Base-by-base conservation (phyloP, 495 filamentous ascomycete genomes). In the Penicillium paxilli region DNA sequence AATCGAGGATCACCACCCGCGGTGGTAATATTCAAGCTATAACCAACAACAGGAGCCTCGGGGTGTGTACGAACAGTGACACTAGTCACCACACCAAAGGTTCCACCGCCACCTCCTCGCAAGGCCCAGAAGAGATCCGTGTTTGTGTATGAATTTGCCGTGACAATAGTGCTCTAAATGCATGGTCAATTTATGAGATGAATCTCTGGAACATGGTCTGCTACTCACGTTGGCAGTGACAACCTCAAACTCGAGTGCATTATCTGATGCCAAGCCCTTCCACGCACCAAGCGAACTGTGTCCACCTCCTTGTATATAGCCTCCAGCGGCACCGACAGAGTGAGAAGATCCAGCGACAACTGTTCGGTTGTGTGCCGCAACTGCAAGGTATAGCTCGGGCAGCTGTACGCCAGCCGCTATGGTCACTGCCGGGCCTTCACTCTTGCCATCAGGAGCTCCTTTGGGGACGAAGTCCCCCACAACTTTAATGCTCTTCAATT, bases 71-170 rank as follows among this genome's bases (percentile, higher is more conserved):
- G 72, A 35, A 78, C 52, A 0, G 80, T 80, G 37, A 70, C 70
- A 33, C 69, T 71, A 10, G 79, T 67, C 0, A 83, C 77, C 0
- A 82, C 71, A 3, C 80, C 81, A 56, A 79, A 84, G 17, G 78
- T 82, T 49, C 44, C 66, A 25, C 66, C 68, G n/a, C 70, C 70
- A 3, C 68, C 66, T 25, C 68, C 70, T 21, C 83, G 72, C 21
- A 86, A 64, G 3, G 77, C 77, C 52, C 75, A 87, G 71, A 86
- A 88, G 2, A 87, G 65, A 52, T 82, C 76, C 5, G 51, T 33
- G 37, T 81, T 71, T 33, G 71, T 60, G n/a, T 62, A 57, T 6
- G 62, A 50, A 32, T 70, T 75, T 2, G 73, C 75, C 14, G 63
- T 70, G 14, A 74, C 60, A 4, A 76, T 65, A 20, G 57, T 38